Percentiles rank a stretch among this genome's conserved stretches.
phyloP scores from a whole-genome alignment of 2,329 filamentous ascomycete species.

The Trichoderma simmonsii region DNA sequence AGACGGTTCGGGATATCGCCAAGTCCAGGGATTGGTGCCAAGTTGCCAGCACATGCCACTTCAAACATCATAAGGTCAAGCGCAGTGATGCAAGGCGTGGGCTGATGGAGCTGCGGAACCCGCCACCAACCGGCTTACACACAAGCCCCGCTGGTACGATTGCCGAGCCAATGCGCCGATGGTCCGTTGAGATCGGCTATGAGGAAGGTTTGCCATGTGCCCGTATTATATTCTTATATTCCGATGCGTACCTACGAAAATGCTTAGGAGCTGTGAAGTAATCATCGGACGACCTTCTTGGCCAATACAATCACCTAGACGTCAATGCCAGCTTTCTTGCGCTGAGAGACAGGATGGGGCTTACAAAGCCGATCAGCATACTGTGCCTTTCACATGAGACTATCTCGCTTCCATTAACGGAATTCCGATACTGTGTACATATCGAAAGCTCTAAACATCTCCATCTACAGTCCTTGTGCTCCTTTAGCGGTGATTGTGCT shows the following conservation, averaged over 20 bases:
- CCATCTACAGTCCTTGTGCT: background rate
- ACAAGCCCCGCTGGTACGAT: background rate
- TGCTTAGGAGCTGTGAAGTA: background rate
- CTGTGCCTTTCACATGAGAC: background rate
- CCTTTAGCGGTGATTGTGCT: background rate
- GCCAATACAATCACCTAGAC: background rate
- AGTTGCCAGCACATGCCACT: background rate
- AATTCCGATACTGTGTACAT: background rate
- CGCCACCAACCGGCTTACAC: constrained; percentile 1
- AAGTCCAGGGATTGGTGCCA: constrained; percentile 7
- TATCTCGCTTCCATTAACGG: background rate
- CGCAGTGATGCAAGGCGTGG: background rate
- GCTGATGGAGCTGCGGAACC: constrained; percentile 9
- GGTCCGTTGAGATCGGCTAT: background rate
- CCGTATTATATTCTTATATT: background rate
- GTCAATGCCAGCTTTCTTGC: background rate
- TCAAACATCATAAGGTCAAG: background rate
- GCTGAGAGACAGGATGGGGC: background rate
- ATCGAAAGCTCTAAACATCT: background rate
- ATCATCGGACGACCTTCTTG: background rate
- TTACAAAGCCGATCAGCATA: background rate
- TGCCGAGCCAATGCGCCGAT: background rate
- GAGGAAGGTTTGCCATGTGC: background rate
- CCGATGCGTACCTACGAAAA: background rate
- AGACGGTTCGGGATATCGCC: background rate